Base-by-base conservation (phyloP, 208 protist genomes). In the Trypanosoma theileri region DNA sequence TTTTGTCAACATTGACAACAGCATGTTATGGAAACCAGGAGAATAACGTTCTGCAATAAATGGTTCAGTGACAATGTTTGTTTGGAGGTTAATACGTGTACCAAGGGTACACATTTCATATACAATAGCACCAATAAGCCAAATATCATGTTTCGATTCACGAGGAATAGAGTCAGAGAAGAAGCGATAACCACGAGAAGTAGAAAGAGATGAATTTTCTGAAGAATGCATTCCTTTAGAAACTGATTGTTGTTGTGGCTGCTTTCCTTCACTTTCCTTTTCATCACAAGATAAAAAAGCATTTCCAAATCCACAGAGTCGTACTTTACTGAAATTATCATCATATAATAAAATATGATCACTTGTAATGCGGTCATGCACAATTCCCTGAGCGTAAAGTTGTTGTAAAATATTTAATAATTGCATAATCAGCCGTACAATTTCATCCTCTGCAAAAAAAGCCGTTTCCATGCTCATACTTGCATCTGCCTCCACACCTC, bases 91-190 rank as follows among this genome's bases (percentile, higher is more conserved):
- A n/a, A 24, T 1, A 35, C 44, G 58, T 14, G 40, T 31, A 9
- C 58, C 58, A 9, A 62, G 44, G 10, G 58, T 62, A n/a, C 58
- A 62, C 58, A 62, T 51, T 35, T 62, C 58, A 50, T 62, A 62
- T 17, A 40, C 58, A 22, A 62, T 22, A 51, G 41, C 58, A 22
- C 58, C 58, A 50, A 62, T 6, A 22, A 19, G n/a, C 58, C 58
- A 62, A 28, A 62, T 19, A 50, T 51, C 54, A 28, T 41, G 26
- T 31, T 59, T 42, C 16, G 19, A 0, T 31, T 41, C 14, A 42
- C 54, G 7, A 4, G 4, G 1, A 31, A 17, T 21, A 42, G 3
- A 16, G 1, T 41, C 19, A 21, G 1, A 4, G 0, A 40, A 42
- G 4, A 41, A 21, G 7, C 19, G 16, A 48, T 12, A 48, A 48